phyloP scores from a whole-genome alignment of 2,329 filamentous ascomycete genomes.

The Penicillium nordicum region DNA sequence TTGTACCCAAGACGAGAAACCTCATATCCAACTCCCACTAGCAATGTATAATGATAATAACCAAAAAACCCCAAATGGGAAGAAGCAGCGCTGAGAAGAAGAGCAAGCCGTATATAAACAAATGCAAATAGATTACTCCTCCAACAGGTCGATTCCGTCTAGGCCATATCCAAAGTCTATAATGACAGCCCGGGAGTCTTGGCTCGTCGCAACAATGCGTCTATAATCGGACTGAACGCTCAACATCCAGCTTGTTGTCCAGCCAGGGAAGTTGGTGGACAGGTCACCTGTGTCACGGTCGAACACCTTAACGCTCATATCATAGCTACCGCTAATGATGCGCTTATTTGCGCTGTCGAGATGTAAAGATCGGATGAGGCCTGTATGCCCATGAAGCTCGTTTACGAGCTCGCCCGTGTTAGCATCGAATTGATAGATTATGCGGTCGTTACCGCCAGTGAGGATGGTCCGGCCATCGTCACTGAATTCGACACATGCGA shows the following conservation, averaged over 20 bases:
- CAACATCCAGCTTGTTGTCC: constrained; percentile 95
- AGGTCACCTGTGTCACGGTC: constrained; percentile 76
- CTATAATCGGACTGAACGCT: constrained; percentile 95
- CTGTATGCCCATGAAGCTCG: constrained; percentile 76
- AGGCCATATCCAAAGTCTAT: constrained; percentile 79
- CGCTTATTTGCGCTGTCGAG: constrained; percentile 82
- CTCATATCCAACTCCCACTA: background rate
- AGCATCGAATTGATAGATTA: constrained; percentile 94
- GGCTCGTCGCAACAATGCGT: constrained; percentile 88
- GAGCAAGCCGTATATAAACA: constrained; percentile 9
- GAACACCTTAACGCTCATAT: constrained; percentile 92
- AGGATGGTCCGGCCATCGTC: constrained; percentile 92
- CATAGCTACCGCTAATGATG: constrained; percentile 88
- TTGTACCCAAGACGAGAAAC: background rate
- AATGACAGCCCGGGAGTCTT: constrained; percentile 87
- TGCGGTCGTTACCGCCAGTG: constrained; percentile 90
- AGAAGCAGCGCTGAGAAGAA: constrained; percentile 17
- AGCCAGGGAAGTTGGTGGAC: constrained; percentile 82
- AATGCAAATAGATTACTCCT: constrained; percentile 31
- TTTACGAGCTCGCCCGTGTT: constrained; percentile 80
- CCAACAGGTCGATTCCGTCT: constrained; percentile 52
- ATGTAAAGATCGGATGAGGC: constrained; percentile 84
- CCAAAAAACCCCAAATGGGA: background rate
- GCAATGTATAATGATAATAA: background rate
- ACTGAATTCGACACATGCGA: constrained; percentile 93